phyloP scores from a whole-genome alignment of 2,329 filamentous ascomycete genomes.

The Fonsecaea pedrosoi region DNA sequence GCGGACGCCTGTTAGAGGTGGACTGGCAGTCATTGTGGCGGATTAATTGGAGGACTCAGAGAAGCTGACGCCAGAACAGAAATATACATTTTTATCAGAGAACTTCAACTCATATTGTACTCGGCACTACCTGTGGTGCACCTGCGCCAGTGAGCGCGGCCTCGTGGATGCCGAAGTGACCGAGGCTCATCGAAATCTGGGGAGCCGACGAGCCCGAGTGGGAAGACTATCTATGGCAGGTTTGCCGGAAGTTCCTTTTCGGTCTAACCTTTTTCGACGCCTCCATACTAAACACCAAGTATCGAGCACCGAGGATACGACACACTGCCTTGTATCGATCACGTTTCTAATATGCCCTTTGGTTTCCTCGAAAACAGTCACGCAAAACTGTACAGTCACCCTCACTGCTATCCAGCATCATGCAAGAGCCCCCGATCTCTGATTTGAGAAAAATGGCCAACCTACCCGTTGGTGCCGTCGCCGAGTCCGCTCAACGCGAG shows the following conservation, averaged over 20 bases:
- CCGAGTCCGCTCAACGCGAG: too few species aligned
- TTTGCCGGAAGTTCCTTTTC: neutral
- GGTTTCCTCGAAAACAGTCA: too few species aligned
- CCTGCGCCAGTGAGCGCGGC: neutral
- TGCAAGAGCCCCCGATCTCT: neutral
- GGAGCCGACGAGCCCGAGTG: neutral
- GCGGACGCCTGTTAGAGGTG: conserved; percentile 63
- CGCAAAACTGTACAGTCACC: too few species aligned
- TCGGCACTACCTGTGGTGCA: neutral
- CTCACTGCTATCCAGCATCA: too few species aligned
- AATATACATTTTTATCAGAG: neutral
- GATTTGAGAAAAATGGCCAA: neutral
- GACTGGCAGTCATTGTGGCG: conserved; percentile 34
- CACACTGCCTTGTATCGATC: too few species aligned
- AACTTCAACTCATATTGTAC: neutral
- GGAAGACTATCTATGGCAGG: neutral
- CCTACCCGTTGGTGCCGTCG: neutral
- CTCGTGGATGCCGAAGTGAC: neutral
- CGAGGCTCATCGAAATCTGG: conserved; percentile 1
- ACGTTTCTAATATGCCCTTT: too few species aligned
- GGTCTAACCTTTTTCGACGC: too few species aligned
- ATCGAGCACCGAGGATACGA: too few species aligned
- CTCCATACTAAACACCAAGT: too few species aligned
- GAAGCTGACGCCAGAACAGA: neutral
- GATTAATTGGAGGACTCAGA: neutral